phyloP scores from a whole-genome alignment of 768 basidiomycete genomes.

The Hortiboletus campestris region DNA sequence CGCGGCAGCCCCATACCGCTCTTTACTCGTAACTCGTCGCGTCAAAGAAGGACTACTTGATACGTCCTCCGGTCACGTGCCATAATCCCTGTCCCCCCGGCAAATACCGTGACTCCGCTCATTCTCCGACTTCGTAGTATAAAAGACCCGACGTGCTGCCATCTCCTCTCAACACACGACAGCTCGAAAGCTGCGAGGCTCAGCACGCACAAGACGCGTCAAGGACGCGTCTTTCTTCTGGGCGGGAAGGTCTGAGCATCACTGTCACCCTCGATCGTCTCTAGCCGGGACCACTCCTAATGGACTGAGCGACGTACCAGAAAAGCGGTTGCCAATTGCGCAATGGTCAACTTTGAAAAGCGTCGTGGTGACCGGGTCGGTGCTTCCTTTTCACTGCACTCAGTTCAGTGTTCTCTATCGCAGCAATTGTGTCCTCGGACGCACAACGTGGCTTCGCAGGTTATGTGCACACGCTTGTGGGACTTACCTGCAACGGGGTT shows the following conservation, averaged over 20 bases:
- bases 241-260: conserved; percentile 36
- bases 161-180: conserved; percentile 5
- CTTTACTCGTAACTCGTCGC: not conserved
- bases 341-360: conserved; percentile 26
- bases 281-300: conserved; percentile 28
- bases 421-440: conserved; percentile 12
- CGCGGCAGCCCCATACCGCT: conserved; percentile 10
- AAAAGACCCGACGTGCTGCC: not conserved
- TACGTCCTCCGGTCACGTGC: conserved; percentile 24
- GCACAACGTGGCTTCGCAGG: conserved; percentile 7
- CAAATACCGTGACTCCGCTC: conserved; percentile 20
- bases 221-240: conserved; percentile 21
- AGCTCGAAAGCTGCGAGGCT: conserved; percentile 32
- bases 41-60: not conserved
- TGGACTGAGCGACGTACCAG: conserved; percentile 30
- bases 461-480: not conserved
- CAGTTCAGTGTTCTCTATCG: conserved; percentile 21
- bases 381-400: not conserved
- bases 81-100: conserved; percentile 3
- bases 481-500: not conserved
- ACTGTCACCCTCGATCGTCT: conserved; percentile 30
- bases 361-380: conserved; percentile 30
- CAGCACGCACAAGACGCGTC: conserved; percentile 25
- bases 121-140: not conserved
- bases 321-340: conserved; percentile 21